Evolutionary conservation across 306 rosid species (phyloP), one percentile per base, ranked within the genome.

Genomic region (Arachis stenosperma): DNA sequence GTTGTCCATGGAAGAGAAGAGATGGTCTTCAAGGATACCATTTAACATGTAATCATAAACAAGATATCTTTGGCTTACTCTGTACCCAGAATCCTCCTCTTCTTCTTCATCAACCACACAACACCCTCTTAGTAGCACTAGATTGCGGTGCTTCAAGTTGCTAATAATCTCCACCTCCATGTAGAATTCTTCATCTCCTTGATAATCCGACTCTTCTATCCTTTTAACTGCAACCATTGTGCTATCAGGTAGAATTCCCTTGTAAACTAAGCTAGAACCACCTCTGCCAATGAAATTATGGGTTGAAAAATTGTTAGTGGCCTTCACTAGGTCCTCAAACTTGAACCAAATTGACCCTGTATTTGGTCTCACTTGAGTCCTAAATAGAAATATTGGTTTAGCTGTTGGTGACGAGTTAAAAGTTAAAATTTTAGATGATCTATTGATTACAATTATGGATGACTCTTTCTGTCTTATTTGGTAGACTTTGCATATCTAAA

Each of bases 51-150:
- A 89, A 43, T 94, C 96, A 62, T 86, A 88, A 43, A 94, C 92
- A 64, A 91, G 92, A 80, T 88, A 94, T 75, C 91, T 82, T 41
- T 78, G 77, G 77, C 82, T 85, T 71, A 75, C 84, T 39, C 67
- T 58, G 66, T 82, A 86, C 29, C 82, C 87, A 63, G 40, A 59
- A 66, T 53, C 72, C 12, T 80, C 86, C 22, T 17, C 22, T 17
- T 17, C 22, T 40, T 70, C 79, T 17, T 81, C 90, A 22, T 87
- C 96, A 60, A 84, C 85, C 73, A 88, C 91, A 73, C 98, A 91
- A 74, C 97, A 94, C n/a, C 98, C 98, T 83, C 96, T 83, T 44
- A 94, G 88, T 0, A 90, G 91, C 14, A 94, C 96, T 41, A 94
- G 86, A 78, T 91, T 89, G 9, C 92, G 87, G 80, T 94, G 96